Evolutionary conservation across 768 basidiomycete species (phyloP), one percentile per base, ranked within the genome.

Genomic region (Omphalotus guepiniiformis): DNA sequence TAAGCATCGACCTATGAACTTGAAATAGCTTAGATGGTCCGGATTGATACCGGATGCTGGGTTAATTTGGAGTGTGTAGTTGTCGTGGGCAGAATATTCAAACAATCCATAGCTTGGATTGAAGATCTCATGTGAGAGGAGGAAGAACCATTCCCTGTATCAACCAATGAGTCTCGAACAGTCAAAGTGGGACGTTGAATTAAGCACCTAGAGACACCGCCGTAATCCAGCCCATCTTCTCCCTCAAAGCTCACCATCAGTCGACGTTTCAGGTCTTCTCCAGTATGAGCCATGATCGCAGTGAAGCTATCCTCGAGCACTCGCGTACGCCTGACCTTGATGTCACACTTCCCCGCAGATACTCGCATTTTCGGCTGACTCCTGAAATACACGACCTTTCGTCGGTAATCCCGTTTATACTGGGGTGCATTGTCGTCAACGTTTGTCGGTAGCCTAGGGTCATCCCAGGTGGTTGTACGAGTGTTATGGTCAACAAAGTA

Each of bases 401-500:
- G 74, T 53, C 92, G 73, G 63, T 94, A 95, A 67, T 95, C 92
- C 52, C 90, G 84, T 67, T 94, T 93, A 68, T 93, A 94, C 66
- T 94, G 91, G n/a, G 92, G 93, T 3, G 90, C 90, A 65, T 83
- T 89, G 54, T 87, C 83, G 58, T 93, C 90, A 39, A 93, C 71
- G 51, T 83, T 79, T 1, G 80, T 83, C 0, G 93, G 92, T 43
- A 93, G 64, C 42, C 93, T 80, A 16, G 92, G 93, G 63, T 95
- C 93, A 60, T 94, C 93, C 93, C 92, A 94, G 5, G 88, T 81
- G 13, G 93, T 94, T 15, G 91, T 91, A 44, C 86, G 77, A 30
- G 85, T 87, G 53, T 86, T 93, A 66, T 95, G 93, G 61, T 94
- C 93, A 12, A 94, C 92, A 55, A 93, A 95, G 67, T 95, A 95